These are phyloP conservation scores for Claviceps sp. DNA, from an alignment of 2,329 filamentous ascomycete species.

Conservation along the genomic window DNA sequence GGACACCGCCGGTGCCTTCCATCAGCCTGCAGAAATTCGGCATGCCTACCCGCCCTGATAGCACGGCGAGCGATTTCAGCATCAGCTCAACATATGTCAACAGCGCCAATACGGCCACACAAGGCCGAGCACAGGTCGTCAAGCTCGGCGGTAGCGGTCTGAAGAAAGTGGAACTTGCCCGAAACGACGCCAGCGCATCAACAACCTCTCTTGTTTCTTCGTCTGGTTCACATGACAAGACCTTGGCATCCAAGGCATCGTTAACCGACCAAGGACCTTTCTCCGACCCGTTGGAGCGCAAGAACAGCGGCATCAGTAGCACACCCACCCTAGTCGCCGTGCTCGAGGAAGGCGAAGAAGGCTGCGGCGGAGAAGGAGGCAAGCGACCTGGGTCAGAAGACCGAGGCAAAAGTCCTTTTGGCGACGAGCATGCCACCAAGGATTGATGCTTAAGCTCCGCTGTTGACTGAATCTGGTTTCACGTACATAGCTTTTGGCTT, in stretches of 20 bases:
- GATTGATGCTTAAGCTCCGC: constrained; percentile 19
- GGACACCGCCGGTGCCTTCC: constrained; percentile 57
- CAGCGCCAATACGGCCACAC: constrained; percentile 46
- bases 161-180: constrained; percentile 32
- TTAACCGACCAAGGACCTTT: constrained; percentile 44
- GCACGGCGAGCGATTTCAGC: constrained; percentile 47
- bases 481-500: constrained; percentile 3
- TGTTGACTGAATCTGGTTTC: neutral
- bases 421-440: constrained; percentile 43
- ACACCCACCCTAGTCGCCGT: constrained; percentile 39
- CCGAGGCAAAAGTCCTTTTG: constrained; percentile 36
- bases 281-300: constrained; percentile 35
- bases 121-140: constrained; percentile 45
- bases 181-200: constrained; percentile 21
- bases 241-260: constrained; percentile 37
- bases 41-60: constrained; percentile 30
- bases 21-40: constrained; percentile 54
- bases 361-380: constrained; percentile 22
- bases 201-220: constrained; percentile 9
- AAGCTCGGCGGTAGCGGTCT: constrained; percentile 39
- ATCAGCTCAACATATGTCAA: constrained; percentile 57
- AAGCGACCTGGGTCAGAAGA: constrained; percentile 14
- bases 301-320: constrained; percentile 23
- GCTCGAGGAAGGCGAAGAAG: constrained; percentile 33
- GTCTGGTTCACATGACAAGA: constrained; percentile 27